These are phyloP conservation scores for Protomyces macrosporus DNA, from an alignment of 1,139 yeast genomes.

Conservation along the genomic window DNA sequence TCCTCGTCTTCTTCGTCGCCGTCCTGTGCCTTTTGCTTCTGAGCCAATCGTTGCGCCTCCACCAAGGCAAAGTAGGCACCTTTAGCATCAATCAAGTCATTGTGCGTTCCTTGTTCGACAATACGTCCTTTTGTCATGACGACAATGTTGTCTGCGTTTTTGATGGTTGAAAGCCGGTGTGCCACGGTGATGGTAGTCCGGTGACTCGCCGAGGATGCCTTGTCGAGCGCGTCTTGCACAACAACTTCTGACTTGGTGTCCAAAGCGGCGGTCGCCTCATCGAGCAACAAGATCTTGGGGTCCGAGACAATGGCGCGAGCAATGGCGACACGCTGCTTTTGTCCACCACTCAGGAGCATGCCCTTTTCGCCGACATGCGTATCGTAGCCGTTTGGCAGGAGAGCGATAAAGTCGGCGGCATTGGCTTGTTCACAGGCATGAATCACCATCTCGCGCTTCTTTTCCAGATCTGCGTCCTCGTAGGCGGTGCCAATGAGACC, in stretches of 20 bases:
- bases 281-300: slow-evolving; percentile 61
- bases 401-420: slow-evolving; percentile 48
- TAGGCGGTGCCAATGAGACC: slow-evolving; percentile 44
- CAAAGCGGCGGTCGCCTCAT: slow-evolving; percentile 75
- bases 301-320: slow-evolving; percentile 65
- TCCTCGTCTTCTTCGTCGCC: slow-evolving; percentile 20
- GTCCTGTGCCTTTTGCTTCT: slow-evolving; percentile 8
- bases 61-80: slow-evolving; percentile 37
- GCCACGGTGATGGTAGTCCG: slow-evolving; percentile 75
- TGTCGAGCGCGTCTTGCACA: slow-evolving; percentile 58
- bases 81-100: slow-evolving; percentile 37
- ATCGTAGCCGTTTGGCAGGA: slow-evolving; percentile 54
- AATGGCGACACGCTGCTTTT: slow-evolving; percentile 67
- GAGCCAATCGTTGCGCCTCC: slow-evolving; percentile 24
- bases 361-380: slow-evolving; percentile 53
- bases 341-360: slow-evolving; percentile 68
- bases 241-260: slow-evolving; percentile 70
- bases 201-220: slow-evolving; percentile 50
- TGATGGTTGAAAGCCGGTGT: slow-evolving; percentile 69
- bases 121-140: slow-evolving; percentile 44
- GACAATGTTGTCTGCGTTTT: slow-evolving; percentile 45
- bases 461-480: slow-evolving; percentile 44
- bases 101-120: slow-evolving; percentile 45
- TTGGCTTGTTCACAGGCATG: slow-evolving; percentile 47
- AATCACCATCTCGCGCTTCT: slow-evolving; percentile 42